A percentile compares a stretch with the other conserved stretches of the same genome.
Evolutionary conservation across 495 filamentous ascomycete genomes (phyloP).

Genomic region (Tetracladium setigerum): DNA sequence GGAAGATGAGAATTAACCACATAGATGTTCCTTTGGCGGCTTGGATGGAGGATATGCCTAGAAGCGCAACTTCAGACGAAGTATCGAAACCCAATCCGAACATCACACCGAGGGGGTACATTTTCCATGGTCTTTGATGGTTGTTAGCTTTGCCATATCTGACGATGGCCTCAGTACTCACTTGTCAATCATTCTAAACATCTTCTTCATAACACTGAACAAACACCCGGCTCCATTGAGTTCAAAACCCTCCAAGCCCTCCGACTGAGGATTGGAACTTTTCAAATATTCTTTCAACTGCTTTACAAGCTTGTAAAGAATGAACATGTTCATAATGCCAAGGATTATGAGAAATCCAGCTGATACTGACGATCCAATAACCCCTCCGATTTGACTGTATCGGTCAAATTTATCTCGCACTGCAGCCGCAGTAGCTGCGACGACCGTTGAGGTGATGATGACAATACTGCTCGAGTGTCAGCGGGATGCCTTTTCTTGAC

Average conservation of each 20-base stretch:
- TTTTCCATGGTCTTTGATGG: slow-evolving; percentile 72
- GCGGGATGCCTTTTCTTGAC: too few relatives aligned
- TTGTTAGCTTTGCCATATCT: slow-evolving; percentile 34
- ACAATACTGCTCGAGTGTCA: too few relatives aligned
- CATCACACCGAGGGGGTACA: slow-evolving; percentile 79
- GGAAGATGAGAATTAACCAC: slow-evolving; percentile 89
- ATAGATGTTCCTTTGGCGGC: slow-evolving; percentile 73
- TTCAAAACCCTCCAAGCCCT: slow-evolving; percentile 18
- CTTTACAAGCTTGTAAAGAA: slow-evolving; percentile 62
- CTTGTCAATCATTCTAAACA: slow-evolving; percentile 70
- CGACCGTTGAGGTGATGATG: slow-evolving; percentile 75
- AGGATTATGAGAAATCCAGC: slow-evolving; percentile 72
- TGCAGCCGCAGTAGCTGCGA: slow-evolving; percentile 77
- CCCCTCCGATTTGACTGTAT: slow-evolving; percentile 71
- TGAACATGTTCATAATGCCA: slow-evolving; percentile 71
- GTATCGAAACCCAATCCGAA: slow-evolving; percentile 93
- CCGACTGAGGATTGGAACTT: not conserved
- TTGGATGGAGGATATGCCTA: slow-evolving; percentile 81
- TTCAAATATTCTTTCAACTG: slow-evolving; percentile 53
- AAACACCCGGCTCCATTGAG: slow-evolving; percentile 69
- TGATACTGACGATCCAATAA: slow-evolving; percentile 76
- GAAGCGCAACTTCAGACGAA: slow-evolving; percentile 78
- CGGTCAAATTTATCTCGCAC: slow-evolving; percentile 65
- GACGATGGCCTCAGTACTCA: slow-evolving; percentile 40
- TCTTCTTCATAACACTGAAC: slow-evolving; percentile 55